Base-by-base conservation (phyloP, 768 basidiomycete species). In the Podaxis rugospora region DNA sequence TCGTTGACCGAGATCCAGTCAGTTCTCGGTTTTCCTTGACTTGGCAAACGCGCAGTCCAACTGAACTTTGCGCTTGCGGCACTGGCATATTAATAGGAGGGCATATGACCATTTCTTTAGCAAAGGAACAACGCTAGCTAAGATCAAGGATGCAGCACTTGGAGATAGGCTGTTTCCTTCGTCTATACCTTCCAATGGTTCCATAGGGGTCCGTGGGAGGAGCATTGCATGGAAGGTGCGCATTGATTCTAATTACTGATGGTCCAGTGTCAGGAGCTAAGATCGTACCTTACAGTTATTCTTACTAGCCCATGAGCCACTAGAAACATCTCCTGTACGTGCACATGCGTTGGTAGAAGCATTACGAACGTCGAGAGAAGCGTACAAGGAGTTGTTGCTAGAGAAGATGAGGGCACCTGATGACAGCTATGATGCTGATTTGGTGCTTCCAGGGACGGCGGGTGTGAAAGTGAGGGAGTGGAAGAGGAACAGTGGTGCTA, bases 151-250 rank as follows among this genome's bases (percentile, higher is more conserved):
- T 70, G 78, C 81, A 37, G 81, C 85, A 10, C 73, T 89, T 14
- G 79, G 81, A 61, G 86, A 86, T 67, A 81, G 83, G 14, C 70
- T 93, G 16, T 82, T 87, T 64, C 69, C 72, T 53, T 67, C 74
- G 25, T 69, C 75, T 3, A 73, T 78, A 57, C 74, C 72, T 57
- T 68, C 73, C 2, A 69, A 55, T 40, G 65, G 61, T 3, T 55
- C 36, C 25, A 55, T 78, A 36, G 84, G 81, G 51, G 76, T 89
- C 6, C 72, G 83, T 59, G 92, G 92, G n/a, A 79, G 92, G 67
- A 92, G 92, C 72, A 72, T 94, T 59, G 86, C 85, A 55, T 94
- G 92, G 92, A 94, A 93, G 88, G 92, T 89, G 46, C 36, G 51
- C 18, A 6, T 18, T 49, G 16, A 64, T 63, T 69, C 67, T 61